A percentile compares a stretch with the other conserved stretches of the same genome.
These are phyloP conservation scores for Trypanosomatidae sp. DNA, from an alignment of 208 protist species.

Conservation along the genomic window DNA sequence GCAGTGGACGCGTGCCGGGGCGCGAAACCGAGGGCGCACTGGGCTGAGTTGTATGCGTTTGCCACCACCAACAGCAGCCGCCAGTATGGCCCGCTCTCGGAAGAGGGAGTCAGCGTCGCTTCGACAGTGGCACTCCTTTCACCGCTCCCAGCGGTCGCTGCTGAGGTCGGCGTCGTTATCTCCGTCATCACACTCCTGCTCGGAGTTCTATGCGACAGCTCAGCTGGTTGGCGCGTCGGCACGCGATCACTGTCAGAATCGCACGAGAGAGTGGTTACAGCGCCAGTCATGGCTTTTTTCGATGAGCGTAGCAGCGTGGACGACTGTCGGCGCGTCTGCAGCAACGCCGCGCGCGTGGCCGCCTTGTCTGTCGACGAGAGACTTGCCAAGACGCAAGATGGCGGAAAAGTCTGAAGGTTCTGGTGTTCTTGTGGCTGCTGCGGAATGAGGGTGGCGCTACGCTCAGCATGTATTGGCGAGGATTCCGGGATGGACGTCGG, in stretches of 20 bases:
- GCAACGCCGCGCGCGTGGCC: constrained; percentile 12
- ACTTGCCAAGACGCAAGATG: neutral
- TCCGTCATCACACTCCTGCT: neutral
- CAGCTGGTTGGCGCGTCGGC: neutral
- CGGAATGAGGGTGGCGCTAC: neutral
- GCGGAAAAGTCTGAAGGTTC: neutral
- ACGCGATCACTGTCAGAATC: neutral
- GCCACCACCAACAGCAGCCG: constrained; percentile 27
- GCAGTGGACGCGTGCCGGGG: constrained; percentile 11
- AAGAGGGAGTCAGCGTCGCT: neutral
- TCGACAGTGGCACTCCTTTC: neutral
- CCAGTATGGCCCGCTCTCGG: neutral
- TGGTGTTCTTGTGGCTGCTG: neutral
- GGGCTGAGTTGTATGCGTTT: constrained; percentile 23
- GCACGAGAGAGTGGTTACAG: neutral
- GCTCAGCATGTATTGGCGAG: neutral
- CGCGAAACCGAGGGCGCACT: constrained; percentile 26
- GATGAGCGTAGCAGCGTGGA: neutral
- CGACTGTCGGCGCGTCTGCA: neutral
- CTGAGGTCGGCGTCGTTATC: neutral
- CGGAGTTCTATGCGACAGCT: neutral
- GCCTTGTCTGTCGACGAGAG: neutral
- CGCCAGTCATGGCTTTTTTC: neutral
- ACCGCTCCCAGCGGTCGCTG: neutral
- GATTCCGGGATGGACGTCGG: neutral